Conservation (phyloP, 2,329 filamentous ascomycete species). For the Colletotrichum spaethianum region DNA sequence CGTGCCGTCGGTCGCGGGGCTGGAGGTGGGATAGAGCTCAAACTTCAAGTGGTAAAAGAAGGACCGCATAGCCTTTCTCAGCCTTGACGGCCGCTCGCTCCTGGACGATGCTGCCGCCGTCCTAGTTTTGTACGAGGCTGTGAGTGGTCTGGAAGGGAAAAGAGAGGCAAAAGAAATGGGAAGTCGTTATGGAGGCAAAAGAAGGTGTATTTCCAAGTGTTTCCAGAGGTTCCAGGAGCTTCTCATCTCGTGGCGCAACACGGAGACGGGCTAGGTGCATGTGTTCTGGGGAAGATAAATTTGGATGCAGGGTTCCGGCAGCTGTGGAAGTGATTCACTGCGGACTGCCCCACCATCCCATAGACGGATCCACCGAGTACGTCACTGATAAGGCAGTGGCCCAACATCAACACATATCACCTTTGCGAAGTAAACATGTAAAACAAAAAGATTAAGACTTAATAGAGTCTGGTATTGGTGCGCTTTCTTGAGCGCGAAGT, state of each 20-base stretch:
- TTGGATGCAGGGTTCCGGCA: conserved; percentile 14
- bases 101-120: neutral
- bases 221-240: conserved; percentile 1
- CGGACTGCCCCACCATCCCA: conserved; percentile 14
- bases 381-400: conserved; percentile 33
- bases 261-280: neutral
- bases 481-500: conserved; percentile 29
- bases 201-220: neutral
- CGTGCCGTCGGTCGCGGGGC: conserved; percentile 48
- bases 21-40: conserved; percentile 70
- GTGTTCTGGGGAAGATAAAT: conserved; percentile 12
- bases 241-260: conserved; percentile 29
- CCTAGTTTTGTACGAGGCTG: neutral
- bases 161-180: neutral
- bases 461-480: conserved; percentile 39
- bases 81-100: conserved; percentile 15
- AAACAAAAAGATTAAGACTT: conserved; percentile 6
- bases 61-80: conserved; percentile 65
- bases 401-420: neutral
- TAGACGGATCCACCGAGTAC: conserved; percentile 17
- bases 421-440: neutral
- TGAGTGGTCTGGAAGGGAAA: neutral
- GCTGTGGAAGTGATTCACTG: neutral
- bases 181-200: conserved; percentile 43
- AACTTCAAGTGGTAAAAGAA: conserved; percentile 78